phyloP scores from a whole-genome alignment of 1,284 basidiomycete species.

The Pyrrhoderma lamaoense region DNA sequence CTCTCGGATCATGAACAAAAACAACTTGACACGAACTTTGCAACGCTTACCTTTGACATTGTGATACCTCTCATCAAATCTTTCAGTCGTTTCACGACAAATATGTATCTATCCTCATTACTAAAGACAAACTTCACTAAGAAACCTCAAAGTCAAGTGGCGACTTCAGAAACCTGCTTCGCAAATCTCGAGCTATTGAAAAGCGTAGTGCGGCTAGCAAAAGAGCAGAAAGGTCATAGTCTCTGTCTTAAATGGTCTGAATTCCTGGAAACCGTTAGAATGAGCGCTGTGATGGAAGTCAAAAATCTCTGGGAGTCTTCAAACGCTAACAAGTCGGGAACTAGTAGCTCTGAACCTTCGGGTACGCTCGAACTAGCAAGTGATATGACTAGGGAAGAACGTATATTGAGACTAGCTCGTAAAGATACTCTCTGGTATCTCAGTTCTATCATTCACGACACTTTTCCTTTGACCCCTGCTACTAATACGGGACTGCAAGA shows the following conservation, averaged over 20 bases:
- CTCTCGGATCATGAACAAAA: not conserved
- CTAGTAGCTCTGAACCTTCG: not conserved
- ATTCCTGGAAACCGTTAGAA: conserved; percentile 4
- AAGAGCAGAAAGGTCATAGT: no score
- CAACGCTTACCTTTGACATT: conserved; percentile 1
- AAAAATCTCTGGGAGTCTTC: not conserved
- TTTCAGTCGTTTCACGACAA: not conserved
- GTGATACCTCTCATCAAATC: conserved; percentile 7
- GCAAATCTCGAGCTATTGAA: no score
- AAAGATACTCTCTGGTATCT: conserved; percentile 53
- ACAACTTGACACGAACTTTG: not conserved
- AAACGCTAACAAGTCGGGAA: not conserved
- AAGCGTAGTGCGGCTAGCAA: no score
- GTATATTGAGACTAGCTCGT: conserved; percentile 34
- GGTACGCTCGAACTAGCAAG: not conserved
- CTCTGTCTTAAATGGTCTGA: not conserved
- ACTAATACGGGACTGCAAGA: not conserved
- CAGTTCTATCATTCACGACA: conserved; percentile 34
- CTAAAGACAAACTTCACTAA: no score
- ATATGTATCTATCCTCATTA: not conserved
- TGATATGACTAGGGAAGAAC: conserved; percentile 16
- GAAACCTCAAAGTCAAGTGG: no score
- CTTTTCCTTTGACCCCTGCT: not conserved
- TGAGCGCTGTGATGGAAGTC: conserved; percentile 7
- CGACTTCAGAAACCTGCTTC: no score